Evolutionary conservation across 2,329 filamentous ascomycete genomes (phyloP).

Genomic region (Diaporthe citri): DNA sequence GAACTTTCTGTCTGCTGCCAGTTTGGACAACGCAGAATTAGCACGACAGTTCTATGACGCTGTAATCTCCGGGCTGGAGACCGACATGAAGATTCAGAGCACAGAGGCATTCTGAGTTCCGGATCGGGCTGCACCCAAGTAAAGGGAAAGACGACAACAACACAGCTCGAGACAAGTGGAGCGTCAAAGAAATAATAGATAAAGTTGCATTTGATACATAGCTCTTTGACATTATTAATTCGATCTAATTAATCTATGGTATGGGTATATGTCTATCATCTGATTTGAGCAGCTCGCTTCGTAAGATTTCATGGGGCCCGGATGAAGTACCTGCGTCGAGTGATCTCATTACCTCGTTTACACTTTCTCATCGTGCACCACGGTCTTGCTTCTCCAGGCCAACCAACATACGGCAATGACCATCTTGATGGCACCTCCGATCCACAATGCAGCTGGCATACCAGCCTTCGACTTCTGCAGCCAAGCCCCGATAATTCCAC

Average conservation of each 20-base stretch:
- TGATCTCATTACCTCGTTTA: not conserved
- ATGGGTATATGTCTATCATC: not conserved
- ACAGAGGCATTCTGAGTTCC: not conserved
- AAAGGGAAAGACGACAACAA: not conserved
- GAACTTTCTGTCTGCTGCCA: not conserved
- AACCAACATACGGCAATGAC: constrained; percentile 52
- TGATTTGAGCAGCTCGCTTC: not conserved
- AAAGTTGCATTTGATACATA: not conserved
- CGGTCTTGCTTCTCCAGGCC: constrained; percentile 39
- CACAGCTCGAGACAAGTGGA: not conserved
- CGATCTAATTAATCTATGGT: not conserved
- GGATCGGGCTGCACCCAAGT: not conserved
- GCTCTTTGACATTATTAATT: too few species aligned
- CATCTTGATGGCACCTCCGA: constrained; percentile 59
- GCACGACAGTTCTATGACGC: not conserved
- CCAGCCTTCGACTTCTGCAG: constrained; percentile 57
- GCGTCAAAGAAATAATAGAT: not conserved
- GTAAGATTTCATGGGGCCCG: not conserved
- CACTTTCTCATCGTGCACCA: constrained; percentile 21
- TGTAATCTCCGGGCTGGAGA: not conserved
- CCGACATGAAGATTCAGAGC: not conserved
- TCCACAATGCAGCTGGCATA: constrained; percentile 59
- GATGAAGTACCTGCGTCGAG: not conserved
- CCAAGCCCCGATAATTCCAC: constrained; percentile 62
- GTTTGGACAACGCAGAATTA: not conserved